Evolutionary conservation across 352 stramenopile species (phyloP), one percentile per base, ranked within the genome.

Genomic region (Pythium monospermum): DNA sequence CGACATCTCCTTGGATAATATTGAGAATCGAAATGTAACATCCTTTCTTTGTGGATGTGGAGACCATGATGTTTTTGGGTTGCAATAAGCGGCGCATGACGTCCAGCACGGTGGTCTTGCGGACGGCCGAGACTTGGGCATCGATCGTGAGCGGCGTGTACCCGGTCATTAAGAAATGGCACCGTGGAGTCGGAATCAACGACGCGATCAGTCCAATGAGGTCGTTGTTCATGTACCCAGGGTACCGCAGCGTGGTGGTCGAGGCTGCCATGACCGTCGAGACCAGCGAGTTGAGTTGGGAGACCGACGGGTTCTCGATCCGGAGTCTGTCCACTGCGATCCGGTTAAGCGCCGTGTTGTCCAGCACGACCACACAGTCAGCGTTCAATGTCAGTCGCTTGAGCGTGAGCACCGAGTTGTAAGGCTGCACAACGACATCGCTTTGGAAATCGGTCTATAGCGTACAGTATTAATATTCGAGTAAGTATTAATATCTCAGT

Each of bases 191-290:
- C 15, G 97, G 97, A 53, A 99, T 99, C 11, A 99, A 68, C 30
- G 88, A 98, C 31, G 97, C 96, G 28, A 99, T 79, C 5, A 99
- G 74, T 6, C 97, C 96, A 66, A 99, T 98, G 13, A 99, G 82
- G 76, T 99, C 97, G 71, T 99, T 99, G 80, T 99, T 99, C 94
- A 99, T 99, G 68, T 99, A 99, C 3, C 96, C 94, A 1, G 96
- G 96, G 62, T 97, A 96, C 27, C 95, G 76, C 59, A 99, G 66
- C 18, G 97, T 99, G 6, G 96, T 99, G 0, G 97, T 99, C 8
- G 87, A 98, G 0, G 96, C 96, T 0, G 97, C 97, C 96, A 99
- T 99, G 45, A 99, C 98, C 4, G 96, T 99, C 2, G 94, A 98
- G 23, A 99, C 97, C 18, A 99, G 71, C 45, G 91, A 97, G 68